A percentile compares a stretch with the other conserved stretches of the same genome.
phyloP scores from a whole-genome alignment of 1,139 yeast species.

The Taphrina populina region DNA sequence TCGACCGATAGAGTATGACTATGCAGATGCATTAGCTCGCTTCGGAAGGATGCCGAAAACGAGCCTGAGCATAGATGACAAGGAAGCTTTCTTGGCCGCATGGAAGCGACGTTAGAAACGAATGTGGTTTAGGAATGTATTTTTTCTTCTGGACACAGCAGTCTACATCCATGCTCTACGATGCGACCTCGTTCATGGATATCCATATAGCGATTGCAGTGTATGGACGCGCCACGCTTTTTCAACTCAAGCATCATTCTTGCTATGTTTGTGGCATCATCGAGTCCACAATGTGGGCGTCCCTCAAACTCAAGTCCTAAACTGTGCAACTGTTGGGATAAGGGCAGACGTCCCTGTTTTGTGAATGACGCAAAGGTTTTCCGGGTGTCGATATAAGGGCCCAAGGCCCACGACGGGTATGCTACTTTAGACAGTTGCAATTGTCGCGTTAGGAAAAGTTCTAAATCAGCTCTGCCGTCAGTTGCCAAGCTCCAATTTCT shows the following conservation, averaged over 20 bases:
- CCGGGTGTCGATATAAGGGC: conserved; percentile 40
- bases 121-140: too few species aligned
- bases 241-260: conserved; percentile 35
- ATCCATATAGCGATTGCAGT: conserved; percentile 30
- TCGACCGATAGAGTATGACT: conserved; percentile 13
- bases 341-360: conserved; percentile 11
- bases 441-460: conserved; percentile 39
- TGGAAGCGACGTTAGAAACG: conserved; percentile 14
- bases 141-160: too few species aligned
- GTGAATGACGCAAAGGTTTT: conserved; percentile 34
- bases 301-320: conserved; percentile 37
- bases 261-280: conserved; percentile 39
- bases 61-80: conserved; percentile 25
- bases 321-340: conserved; percentile 34
- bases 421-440: conserved; percentile 37
- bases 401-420: conserved; percentile 39
- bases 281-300: conserved; percentile 37
- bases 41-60: conserved; percentile 29
- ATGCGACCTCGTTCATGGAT: conserved; percentile 7
- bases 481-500: conserved; percentile 41
- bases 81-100: conserved; percentile 24
- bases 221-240: conserved; percentile 20
- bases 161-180: too few species aligned
- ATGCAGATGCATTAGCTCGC: conserved; percentile 25
- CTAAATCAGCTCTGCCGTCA: conserved; percentile 41